Base-by-base conservation (phyloP, 2,329 filamentous ascomycete species). In the Pseudonectria foliicola region DNA sequence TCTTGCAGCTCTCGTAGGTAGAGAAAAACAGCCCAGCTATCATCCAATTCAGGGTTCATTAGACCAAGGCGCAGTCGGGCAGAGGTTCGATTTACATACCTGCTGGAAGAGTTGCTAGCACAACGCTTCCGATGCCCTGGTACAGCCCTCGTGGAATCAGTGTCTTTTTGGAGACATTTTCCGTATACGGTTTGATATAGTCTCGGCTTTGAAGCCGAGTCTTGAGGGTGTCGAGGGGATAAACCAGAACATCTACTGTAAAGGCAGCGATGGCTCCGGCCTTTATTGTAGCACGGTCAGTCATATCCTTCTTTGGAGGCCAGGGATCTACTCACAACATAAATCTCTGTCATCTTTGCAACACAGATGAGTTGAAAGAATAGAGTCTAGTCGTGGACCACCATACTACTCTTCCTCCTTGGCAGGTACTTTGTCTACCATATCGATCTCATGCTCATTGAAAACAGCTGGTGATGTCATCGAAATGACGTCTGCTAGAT, bases 181-280 rank as follows among this genome's bases (percentile, higher is more conserved):
- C 72, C 0, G 69, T 68, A 62, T 80, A 90, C 1, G 80, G 69
- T 32, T 72, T 71, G 25, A 76, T 65, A 61, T 88, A 92, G 50
- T 88, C 75, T 10, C 79, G 80, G 34, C 82, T 87, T 57, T 94
- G 88, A 31, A 86, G 73, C 8, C 88, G 76, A 7, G 88, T 95
- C 57, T 95, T 95, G 51, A 95, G 68, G 0, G 88, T 95, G 56
- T 95, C 89, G 12, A 95, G 69, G 0, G 88, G 89, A 52, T 92
- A 94, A 25, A 95, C 76, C 12, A 94, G 68, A 31, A 93, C 67
- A 58, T 95, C 87, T 37, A 95, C 83, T 1, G 82, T 82, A 56
- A 94, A 87, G 16, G 87, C 89, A 43, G 88, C 88, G 35, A 84
- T 73, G 35, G 86, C 87, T 37, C 88, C 88, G 30, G 88, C 86